Conservation (phyloP, 1,284 basidiomycete species). For the Irpex sp. region DNA sequence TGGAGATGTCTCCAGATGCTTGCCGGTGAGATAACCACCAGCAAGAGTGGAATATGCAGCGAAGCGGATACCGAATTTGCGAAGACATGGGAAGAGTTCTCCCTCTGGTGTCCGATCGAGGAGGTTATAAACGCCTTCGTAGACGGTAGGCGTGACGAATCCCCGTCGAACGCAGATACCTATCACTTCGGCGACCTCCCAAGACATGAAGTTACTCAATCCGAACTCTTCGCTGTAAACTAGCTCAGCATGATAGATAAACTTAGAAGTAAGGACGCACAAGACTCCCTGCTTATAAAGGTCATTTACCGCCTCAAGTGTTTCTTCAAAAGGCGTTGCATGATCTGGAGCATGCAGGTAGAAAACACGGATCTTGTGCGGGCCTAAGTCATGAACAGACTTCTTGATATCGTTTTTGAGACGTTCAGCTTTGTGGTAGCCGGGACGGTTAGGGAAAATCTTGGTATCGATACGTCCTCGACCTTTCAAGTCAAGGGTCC, state of each 20-base stretch:
- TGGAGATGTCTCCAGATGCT: constrained; percentile 29
- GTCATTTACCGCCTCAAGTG: constrained; percentile 39
- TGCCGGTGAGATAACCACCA: constrained; percentile 46
- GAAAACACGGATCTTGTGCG: constrained; percentile 38
- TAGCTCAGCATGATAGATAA: not conserved
- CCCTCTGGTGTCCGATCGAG: constrained; percentile 50
- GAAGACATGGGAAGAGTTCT: constrained; percentile 52
- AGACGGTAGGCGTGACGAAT: constrained; percentile 50
- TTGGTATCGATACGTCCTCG: constrained; percentile 22
- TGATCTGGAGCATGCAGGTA: constrained; percentile 49
- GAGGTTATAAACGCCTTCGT: constrained; percentile 56
- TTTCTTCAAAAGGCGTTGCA: constrained; percentile 43
- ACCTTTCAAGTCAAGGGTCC: not conserved
- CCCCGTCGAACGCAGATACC: constrained; percentile 47
- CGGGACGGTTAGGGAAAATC: constrained; percentile 38
- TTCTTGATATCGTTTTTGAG: constrained; percentile 36
- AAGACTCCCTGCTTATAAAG: constrained; percentile 42
- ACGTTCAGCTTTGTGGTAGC: constrained; percentile 35
- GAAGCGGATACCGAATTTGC: constrained; percentile 51
- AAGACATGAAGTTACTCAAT: constrained; percentile 44
- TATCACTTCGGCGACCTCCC: constrained; percentile 53
- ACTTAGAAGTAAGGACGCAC: constrained; percentile 12
- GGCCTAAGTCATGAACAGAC: constrained; percentile 34
- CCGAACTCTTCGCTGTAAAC: constrained; percentile 41
- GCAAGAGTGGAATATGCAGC: constrained; percentile 53